phyloP scores from a whole-genome alignment of 768 basidiomycete species.

The Psilocybe sp. region DNA sequence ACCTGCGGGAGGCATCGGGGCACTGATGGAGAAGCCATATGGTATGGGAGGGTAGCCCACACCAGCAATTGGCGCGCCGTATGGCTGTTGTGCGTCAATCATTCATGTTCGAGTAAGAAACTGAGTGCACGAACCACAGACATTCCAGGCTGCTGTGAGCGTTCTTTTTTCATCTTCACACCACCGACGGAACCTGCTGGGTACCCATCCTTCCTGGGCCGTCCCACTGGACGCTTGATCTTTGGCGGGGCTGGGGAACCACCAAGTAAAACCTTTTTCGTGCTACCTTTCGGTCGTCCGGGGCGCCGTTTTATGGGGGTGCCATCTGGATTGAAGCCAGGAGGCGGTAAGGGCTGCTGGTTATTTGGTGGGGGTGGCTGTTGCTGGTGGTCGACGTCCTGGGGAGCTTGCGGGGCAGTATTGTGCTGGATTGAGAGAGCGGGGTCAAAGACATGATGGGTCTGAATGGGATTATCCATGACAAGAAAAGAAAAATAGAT shows the following conservation, averaged over 20 bases:
- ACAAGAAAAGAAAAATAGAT: conserved; percentile 12
- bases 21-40: conserved; percentile 24
- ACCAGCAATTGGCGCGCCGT: conserved; percentile 13
- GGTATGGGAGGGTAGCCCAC: conserved; percentile 21
- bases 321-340: conserved; percentile 17
- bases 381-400: conserved; percentile 7
- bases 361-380: conserved; percentile 2
- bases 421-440: conserved; percentile 13
- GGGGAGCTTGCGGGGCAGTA: background rate
- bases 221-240: conserved; percentile 74
- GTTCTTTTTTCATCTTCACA: conserved; percentile 23
- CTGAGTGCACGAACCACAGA: conserved; percentile 9
- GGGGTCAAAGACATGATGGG: conserved; percentile 23
- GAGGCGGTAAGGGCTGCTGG: background rate
- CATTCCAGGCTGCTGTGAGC: conserved; percentile 9
- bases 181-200: conserved; percentile 72
- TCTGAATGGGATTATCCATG: conserved; percentile 27
- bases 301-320: conserved; percentile 57
- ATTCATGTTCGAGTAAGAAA: conserved; percentile 1
- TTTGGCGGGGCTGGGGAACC: conserved; percentile 40
- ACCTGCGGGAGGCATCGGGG: conserved; percentile 20
- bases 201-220: conserved; percentile 79
- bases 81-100: conserved; percentile 12
- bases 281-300: conserved; percentile 78
- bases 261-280: conserved; percentile 56